A percentile compares a stretch with the other conserved stretches of the same genome.
phyloP scores from a whole-genome alignment of 2,329 filamentous ascomycete genomes.

The Verticillium isaacii region DNA sequence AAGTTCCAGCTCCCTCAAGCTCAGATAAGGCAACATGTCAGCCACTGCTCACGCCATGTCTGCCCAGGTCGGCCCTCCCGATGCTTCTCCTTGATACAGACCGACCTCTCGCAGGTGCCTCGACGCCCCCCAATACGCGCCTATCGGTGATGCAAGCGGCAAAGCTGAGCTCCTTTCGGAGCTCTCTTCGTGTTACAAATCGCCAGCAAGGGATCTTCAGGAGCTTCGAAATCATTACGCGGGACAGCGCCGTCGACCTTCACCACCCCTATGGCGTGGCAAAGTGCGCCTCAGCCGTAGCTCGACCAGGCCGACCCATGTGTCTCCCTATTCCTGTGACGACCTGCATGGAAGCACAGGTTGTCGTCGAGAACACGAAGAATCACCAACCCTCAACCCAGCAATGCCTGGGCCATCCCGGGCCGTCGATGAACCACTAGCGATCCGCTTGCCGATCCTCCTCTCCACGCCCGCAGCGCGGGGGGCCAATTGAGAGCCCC shows the following conservation, averaged over 20 bases:
- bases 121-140: not conserved
- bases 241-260: too few relatives aligned
- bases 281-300: too few relatives aligned
- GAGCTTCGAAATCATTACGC: not conserved
- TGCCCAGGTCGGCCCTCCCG: too few relatives aligned
- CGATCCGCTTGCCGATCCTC: not conserved
- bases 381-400: not conserved
- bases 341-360: not conserved
- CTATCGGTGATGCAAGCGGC: not conserved
- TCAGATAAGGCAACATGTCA: too few relatives aligned
- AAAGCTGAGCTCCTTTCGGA: not conserved
- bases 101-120: not conserved
- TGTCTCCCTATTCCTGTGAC: too few relatives aligned
- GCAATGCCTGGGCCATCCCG: not conserved
- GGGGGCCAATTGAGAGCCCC: not conserved
- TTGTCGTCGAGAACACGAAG: not conserved
- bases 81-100: too few relatives aligned
- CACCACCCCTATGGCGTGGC: too few relatives aligned
- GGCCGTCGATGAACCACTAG: not conserved
- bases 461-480: not conserved
- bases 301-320: too few relatives aligned
- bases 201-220: not conserved
- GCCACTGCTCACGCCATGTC: too few relatives aligned
- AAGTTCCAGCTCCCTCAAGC: too few relatives aligned
- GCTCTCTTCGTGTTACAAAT: too few relatives aligned